Evolutionary conservation across 2,329 filamentous ascomycete species (phyloP).

Genomic region (Cyphellophora attinorum): DNA sequence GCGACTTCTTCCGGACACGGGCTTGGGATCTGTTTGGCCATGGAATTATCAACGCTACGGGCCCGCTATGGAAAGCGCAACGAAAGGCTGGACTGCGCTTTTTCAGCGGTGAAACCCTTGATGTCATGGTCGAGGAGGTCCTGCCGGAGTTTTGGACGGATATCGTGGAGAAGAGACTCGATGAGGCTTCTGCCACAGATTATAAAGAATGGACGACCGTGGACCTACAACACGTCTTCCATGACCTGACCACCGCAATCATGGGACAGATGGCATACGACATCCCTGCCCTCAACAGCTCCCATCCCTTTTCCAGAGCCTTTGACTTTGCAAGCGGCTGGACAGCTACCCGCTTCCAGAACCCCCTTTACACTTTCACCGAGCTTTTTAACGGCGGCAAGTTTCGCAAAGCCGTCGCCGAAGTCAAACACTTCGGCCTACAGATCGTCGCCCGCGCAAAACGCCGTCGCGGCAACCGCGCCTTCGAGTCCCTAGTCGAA

Average conservation of each 20-base stretch:
- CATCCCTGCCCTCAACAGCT: slow-evolving; percentile 55
- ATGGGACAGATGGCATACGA: slow-evolving; percentile 63
- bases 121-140: slow-evolving; percentile 46
- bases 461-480: slow-evolving; percentile 24
- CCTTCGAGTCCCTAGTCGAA: slow-evolving; percentile 11
- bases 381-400: slow-evolving; percentile 42
- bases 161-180: slow-evolving; percentile 30
- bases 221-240: slow-evolving; percentile 51
- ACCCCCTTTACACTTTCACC: slow-evolving; percentile 53
- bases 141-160: slow-evolving; percentile 45
- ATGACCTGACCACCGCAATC: slow-evolving; percentile 55
- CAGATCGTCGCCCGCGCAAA: slow-evolving; percentile 47
- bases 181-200: slow-evolving; percentile 19
- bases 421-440: slow-evolving; percentile 47
- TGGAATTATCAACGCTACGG: slow-evolving; percentile 59
- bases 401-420: slow-evolving; percentile 40
- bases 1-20: slow-evolving; percentile 50
- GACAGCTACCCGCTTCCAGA: slow-evolving; percentile 55
- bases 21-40: slow-evolving; percentile 56
- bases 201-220: slow-evolving; percentile 23
- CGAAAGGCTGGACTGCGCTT: slow-evolving; percentile 52
- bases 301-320: slow-evolving; percentile 49
- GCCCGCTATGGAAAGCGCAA: slow-evolving; percentile 53
- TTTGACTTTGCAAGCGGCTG: slow-evolving; percentile 55
- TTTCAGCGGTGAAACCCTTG: slow-evolving; percentile 48